phyloP scores from a whole-genome alignment of 441 rosid species.

The Rhodomyrtus psidioides region DNA sequence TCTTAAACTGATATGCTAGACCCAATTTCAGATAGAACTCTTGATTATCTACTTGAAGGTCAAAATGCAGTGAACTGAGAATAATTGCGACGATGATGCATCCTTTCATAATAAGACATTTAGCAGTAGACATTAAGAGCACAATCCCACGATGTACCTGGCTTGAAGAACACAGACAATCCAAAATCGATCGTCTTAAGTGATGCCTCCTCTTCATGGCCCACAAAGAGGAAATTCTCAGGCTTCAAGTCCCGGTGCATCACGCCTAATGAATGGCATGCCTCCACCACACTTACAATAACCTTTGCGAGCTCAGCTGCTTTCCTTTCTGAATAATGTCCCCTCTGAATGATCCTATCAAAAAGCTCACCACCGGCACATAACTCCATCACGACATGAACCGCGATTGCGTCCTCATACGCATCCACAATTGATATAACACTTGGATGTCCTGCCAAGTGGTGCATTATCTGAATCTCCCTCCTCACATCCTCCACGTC shows the following conservation, averaged over 20 bases:
- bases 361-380: slow-evolving; percentile 96
- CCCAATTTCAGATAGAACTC: not conserved
- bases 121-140: not conserved
- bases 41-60: not conserved
- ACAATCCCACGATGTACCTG: slow-evolving; percentile 33
- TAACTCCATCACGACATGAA: slow-evolving; percentile 89
- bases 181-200: slow-evolving; percentile 94
- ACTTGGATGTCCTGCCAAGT: slow-evolving; percentile 81
- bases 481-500: slow-evolving; percentile 93
- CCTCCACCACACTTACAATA: slow-evolving; percentile 80
- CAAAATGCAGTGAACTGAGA: not conserved
- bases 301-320: slow-evolving; percentile 82
- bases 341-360: slow-evolving; percentile 85
- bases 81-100: not conserved
- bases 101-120: not conserved
- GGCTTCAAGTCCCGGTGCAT: slow-evolving; percentile 98
- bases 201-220: slow-evolving; percentile 59
- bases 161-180: slow-evolving; percentile 84
- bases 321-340: slow-evolving; percentile 78
- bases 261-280: slow-evolving; percentile 93
- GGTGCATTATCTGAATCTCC: slow-evolving; percentile 98
- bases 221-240: slow-evolving; percentile 82
- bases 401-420: slow-evolving; percentile 83
- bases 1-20: not conserved
- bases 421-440: slow-evolving; percentile 81